Evolutionary conservation across 164 flowering plant genomes (phyloP), one percentile per base, ranked within the genome.

Genomic region (Brasenia schreberi): DNA sequence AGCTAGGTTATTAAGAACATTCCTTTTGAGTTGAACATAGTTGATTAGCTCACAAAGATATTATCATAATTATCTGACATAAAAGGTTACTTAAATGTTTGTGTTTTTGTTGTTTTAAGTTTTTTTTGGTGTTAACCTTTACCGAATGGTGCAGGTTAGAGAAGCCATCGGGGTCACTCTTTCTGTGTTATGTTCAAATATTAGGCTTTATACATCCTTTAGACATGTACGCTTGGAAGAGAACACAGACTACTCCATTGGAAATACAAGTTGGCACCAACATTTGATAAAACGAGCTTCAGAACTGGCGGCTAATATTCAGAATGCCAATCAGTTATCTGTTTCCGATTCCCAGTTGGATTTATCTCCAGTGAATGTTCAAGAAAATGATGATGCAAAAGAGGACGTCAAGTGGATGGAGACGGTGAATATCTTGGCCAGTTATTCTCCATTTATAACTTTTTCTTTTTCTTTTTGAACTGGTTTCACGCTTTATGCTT

Each of bases 371-470:
- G 79, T 76, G 63, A 83, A 83, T 75, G 81, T 81, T 53, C 19
- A 62, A 66, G 71, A 78, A 65, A 78, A 66, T 80, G 84, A 77
- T 6, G 80, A 83, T 66, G 72, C 83, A 68, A 79, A 70, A 59
- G 90, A 90, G 77, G 97, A 87, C 69, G 71, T 85, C 44, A 89
- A 81, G 74, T 91, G 99, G 99, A 85, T 94, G 97, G 99, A 94
- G 78, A 91, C 99, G 84, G 99, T 94, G 88, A 18, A 61, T 12
- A 45, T 12, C 53, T 23, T 23, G 27, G 0, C 27, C 53, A 45
- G 53, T 7, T 7, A 45, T 23, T 45, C 53, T 45, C 53, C 12
- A 12, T 45, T 12, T 7, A 45, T 45, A 12, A 12, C 53, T 45
- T 7, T 45, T 45, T 45, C 1, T 45, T 45, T 45, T 5, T 6